Base-by-base conservation (phyloP, 2,329 filamentous ascomycete species). In the Exophiala sideris region DNA sequence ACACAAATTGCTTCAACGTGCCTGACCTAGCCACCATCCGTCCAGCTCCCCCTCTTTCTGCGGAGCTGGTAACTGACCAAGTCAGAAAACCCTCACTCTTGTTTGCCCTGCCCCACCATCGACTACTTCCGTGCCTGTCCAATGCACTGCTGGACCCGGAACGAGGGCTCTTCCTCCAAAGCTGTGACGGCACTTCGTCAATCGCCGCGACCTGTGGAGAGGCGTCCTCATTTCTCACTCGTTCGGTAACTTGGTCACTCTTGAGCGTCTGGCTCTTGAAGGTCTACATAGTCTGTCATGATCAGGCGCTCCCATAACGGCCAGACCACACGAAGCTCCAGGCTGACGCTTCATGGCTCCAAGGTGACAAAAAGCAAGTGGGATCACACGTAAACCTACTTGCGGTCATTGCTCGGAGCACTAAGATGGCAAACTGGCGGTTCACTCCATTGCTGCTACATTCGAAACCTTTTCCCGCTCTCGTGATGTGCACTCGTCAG, bases 31-130 rank as follows among this genome's bases (percentile, higher is more conserved):
- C 20, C 29, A 12, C 21, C 33, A 38, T 39, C 20, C 36, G 16
- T 41, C 29, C 16, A 49, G 46, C 46, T 49, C 46, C 46, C 36
- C 38, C 48, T 41, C 48, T 50, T 38, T 50, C 24, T 48, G 46
- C 46, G 46, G 46, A 48, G 46, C 46, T 21, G 36, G 16, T 38
- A 18, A 38, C 2, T 29, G 24, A 56, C 42, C 52, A 51, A 47
- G 18, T n/a, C 14, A 29, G 29, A 18, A 47, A 36, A 11, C 45
- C 34, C 29, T 29, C 45, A 24, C 29, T 36, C 34, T 16, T 14
- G 33, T 11, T 12, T 33, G 14, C 29, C 14, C 45, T 35, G 29
- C 45, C 45, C 45, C 34, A 47, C 45, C 45, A 35, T 20, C 32
- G 18, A 11, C 20, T 38, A 11, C 14, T 39, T 34, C 34, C 16